Conservation (phyloP, 2,329 filamentous ascomycete species). For the Aschersonia sp. region DNA sequence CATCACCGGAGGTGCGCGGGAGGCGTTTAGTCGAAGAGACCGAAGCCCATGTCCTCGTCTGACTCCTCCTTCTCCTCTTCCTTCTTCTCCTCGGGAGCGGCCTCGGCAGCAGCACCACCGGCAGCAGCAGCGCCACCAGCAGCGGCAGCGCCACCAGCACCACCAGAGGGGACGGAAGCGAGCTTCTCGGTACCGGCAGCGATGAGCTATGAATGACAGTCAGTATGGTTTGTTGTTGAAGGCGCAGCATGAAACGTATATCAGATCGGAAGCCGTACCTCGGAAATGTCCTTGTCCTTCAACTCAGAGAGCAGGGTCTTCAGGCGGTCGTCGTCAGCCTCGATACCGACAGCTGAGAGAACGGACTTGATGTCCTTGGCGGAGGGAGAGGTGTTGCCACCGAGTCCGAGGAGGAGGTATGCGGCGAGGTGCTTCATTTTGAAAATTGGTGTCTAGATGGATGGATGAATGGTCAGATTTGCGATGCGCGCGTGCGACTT, state of each 20-base stretch:
- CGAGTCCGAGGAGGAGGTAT: constrained; percentile 92
- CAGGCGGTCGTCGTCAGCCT: constrained; percentile 80
- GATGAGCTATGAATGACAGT: constrained; percentile 54
- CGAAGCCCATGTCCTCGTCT: constrained; percentile 65
- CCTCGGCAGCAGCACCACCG: constrained; percentile 47
- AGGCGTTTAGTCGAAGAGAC: constrained; percentile 56
- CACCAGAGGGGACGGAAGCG: constrained; percentile 90
- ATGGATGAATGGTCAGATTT: not conserved
- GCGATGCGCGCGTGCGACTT: too few relatives aligned
- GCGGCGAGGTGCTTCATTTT: constrained; percentile 99
- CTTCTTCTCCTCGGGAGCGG: constrained; percentile 44
- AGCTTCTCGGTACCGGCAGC: constrained; percentile 82
- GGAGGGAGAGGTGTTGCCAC: constrained; percentile 80
- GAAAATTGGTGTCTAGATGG: constrained; percentile 20
- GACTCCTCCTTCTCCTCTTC: constrained; percentile 75
- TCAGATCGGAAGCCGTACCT: constrained; percentile 42
- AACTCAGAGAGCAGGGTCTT: constrained; percentile 80
- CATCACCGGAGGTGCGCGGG: constrained; percentile 13
- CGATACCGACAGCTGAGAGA: constrained; percentile 86
- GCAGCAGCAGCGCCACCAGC: constrained; percentile 54
- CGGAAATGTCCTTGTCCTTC: constrained; percentile 80
- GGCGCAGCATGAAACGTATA: not conserved
- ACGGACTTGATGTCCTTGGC: constrained; percentile 76
- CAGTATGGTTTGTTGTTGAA: constrained; percentile 4
- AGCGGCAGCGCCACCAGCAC: constrained; percentile 57